Evolutionary conservation across 2,329 filamentous ascomycete species (phyloP).

Genomic region (Trichoderma sp.): DNA sequence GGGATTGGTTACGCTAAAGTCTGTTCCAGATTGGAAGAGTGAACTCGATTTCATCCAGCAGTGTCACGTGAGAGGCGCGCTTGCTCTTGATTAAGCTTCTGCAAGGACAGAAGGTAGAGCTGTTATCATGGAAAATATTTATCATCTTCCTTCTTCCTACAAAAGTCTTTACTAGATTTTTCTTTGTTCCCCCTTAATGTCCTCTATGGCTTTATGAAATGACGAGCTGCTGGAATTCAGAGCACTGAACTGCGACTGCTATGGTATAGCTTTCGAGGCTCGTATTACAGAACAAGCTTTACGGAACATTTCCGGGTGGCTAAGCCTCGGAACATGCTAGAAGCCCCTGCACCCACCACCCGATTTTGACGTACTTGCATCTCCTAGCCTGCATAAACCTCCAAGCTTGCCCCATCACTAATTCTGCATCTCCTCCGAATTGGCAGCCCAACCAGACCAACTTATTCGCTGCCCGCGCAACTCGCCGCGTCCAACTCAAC

Average conservation of each 20-base stretch:
- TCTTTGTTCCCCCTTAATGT: not conserved
- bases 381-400: slow-evolving; percentile 18
- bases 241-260: no score
- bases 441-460: slow-evolving; percentile 12
- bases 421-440: slow-evolving; percentile 21
- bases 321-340: slow-evolving; percentile 17
- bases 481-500: not conserved
- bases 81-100: not conserved
- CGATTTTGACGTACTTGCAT: not conserved
- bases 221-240: not conserved
- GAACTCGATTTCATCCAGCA: not conserved
- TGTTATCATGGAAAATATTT: not conserved
- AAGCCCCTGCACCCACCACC: not conserved
- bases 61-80: not conserved
- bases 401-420: slow-evolving; percentile 11
- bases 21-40: not conserved
- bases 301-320: slow-evolving; percentile 5
- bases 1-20: not conserved
- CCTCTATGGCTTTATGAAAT: not conserved
- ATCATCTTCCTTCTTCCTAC: not conserved
- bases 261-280: no score
- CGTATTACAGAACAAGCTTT: not conserved
- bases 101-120: not conserved
- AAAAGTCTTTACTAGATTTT: not conserved
- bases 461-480: not conserved